Evolutionary conservation across 2,329 filamentous ascomycete species (phyloP), one percentile per base, ranked within the genome.

Genomic region (Talaromyces sp.): DNA sequence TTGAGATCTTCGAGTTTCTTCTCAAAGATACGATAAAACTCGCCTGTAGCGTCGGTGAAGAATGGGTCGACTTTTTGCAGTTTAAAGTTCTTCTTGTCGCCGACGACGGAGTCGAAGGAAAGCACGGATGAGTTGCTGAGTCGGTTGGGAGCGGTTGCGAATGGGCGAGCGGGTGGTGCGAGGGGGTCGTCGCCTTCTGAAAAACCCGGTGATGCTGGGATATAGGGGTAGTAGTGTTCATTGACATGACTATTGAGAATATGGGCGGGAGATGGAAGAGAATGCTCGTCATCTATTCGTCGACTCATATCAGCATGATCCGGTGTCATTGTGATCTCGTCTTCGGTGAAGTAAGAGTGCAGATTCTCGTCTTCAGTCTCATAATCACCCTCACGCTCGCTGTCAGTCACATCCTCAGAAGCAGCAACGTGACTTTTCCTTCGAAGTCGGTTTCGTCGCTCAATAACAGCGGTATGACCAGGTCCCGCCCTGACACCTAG

Each of bases 1-100:
- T 78, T 84, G 17, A 90, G 77, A 1, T 76, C 74, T 36, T 86
- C 82, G 1, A 89, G 80, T 71, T 81, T 85, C 73, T 83, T 81
- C 65, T 86, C 84, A 68, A 89, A 89, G 1, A 78, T 80, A 67
- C 80, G 80, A 68, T 85, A 87, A 73, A 87, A 90, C 67, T 87
- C 81, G 36, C 86, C 87, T 38, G 82, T 86, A 56, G 84, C 83
- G 72, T 90, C 88, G 5, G 85, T 89, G 77, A 90, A 90, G 77
- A 86, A 88, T 2, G 87, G 88, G 69, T 88, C 86, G 0, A 90
- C 85, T 64, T 89, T 87, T 72, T 90, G 88, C 17, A 89, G 81
- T 67, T 85, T 84, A 72, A 84, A 87, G 70, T 88, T 83, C 62
- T 84, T 84, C 72, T 87, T 87, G 65, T 86, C 85, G 19, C 86